Conservation (phyloP, 106 monocot species). For the Acorus calamus region DNA sequence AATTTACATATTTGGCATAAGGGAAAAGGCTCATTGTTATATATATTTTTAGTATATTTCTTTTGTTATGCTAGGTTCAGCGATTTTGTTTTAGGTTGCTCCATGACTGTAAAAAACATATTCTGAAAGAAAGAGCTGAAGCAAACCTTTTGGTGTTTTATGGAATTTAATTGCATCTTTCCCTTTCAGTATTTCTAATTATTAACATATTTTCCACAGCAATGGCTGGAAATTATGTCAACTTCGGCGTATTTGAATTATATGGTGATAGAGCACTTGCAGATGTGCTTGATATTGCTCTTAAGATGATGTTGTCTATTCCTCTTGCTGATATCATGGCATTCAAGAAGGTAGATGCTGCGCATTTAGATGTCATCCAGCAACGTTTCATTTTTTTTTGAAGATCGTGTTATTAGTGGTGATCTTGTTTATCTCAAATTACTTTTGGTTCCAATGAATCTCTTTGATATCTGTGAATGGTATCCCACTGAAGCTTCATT, state of each 20-base stretch:
- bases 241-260: constrained; percentile 95
- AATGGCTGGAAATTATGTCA: constrained; percentile 86
- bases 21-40: too few relatives aligned
- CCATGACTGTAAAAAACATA: too few relatives aligned
- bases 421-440: background rate
- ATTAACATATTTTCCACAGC: constrained; percentile 24
- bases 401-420: background rate
- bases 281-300: constrained; percentile 92
- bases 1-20: too few relatives aligned
- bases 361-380: background rate
- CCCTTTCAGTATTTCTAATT: background rate
- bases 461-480: too few relatives aligned
- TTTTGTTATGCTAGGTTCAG: too few relatives aligned
- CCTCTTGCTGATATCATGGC: constrained; percentile 79
- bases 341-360: constrained; percentile 60
- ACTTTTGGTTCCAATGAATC: background rate
- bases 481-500: too few relatives aligned
- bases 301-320: constrained; percentile 90
- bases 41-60: too few relatives aligned
- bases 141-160: too few relatives aligned
- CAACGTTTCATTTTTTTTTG: constrained; percentile 1
- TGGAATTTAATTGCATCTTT: too few relatives aligned
- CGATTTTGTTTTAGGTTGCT: too few relatives aligned
- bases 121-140: too few relatives aligned
- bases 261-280: constrained; percentile 97